Evolutionary conservation across 306 rosid species (phyloP).

Genomic region (Lagenaria siceraria): DNA sequence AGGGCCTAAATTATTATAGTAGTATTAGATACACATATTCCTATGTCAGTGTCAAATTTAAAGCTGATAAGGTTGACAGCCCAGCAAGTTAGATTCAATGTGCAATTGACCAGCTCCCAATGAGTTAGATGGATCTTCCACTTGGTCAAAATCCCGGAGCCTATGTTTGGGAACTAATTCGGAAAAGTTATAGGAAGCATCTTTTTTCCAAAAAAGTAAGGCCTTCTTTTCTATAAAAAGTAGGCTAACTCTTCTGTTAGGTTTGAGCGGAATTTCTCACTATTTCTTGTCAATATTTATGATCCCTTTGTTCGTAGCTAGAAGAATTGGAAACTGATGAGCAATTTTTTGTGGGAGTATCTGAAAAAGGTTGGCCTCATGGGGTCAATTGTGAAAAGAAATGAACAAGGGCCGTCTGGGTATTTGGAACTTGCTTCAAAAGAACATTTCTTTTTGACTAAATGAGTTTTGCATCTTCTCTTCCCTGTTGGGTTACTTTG

Average conservation of each 20-base stretch:
- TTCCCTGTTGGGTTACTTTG: neutral
- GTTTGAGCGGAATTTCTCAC: neutral
- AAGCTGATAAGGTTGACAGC: neutral
- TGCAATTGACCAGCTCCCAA: neutral
- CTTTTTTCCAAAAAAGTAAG: neutral
- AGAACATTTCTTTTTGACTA: neutral
- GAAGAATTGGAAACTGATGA: neutral
- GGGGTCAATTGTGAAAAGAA: neutral
- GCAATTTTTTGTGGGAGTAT: neutral
- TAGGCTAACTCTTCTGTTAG: neutral
- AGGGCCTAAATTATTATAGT: neutral
- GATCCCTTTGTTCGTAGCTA: neutral
- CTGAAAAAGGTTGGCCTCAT: neutral
- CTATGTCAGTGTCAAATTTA: neutral
- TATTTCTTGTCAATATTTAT: neutral
- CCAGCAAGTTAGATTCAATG: neutral
- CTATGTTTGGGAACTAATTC: neutral
- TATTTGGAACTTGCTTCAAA: neutral
- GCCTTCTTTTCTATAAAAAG: neutral
- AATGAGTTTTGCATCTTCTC: neutral
- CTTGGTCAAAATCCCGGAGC: neutral
- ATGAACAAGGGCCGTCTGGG: neutral
- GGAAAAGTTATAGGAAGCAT: neutral
- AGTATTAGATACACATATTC: neutral
- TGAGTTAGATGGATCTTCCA: neutral